Evolutionary conservation across 2,329 filamentous ascomycete genomes (phyloP), one percentile per base, ranked within the genome.

Genomic region (Emmonsia crescens): DNA sequence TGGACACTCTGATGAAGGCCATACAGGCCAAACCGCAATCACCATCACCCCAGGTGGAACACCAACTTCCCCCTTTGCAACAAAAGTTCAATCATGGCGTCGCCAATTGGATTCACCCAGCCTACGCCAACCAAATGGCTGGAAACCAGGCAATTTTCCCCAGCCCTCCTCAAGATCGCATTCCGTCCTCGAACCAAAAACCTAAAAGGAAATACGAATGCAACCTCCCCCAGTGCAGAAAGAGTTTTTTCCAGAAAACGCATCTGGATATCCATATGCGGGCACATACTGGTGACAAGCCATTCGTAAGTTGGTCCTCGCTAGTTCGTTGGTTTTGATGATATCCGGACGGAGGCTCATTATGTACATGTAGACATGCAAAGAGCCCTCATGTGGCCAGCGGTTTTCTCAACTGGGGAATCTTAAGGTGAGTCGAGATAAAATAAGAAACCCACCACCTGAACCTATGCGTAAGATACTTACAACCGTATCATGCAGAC

Each of bases 361-460:
- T 60, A 12, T 36, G 31, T 60, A 8, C 31, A 10, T 44, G 62
- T 65, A 84, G 86, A 72, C 81, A 24, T 96, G 91, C 78, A 86
- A 84, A 65, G 82, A 89, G 66, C 82, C 84, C 2, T 82, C 82
- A 5, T 97, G 93, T 73, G 85, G 85, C 29, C 86, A 90, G 68
- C 82, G 84, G 12, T 97, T 97, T 73, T 94, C 90, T 16, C 93
- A 96, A 73, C 81, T 90, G 8, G 93, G 93, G 12, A 97, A 97
- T 71, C 80, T 96, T 56, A 94, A 92, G 79, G 89, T 91, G 76
- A 68, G 79, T 69, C 29, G 8, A 6, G 46, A 51, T 44, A 16
- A n/a, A 12, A 27, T 12, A 24, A 10, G 24, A 12, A 12, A 3
- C 44, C 10, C 44, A 1, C 21, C 6, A 2, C 44, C 24, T 9